Percentiles rank a stretch among this genome's conserved stretches.
phyloP scores from a whole-genome alignment of 441 rosid genomes.

The Syzygium malaccense region DNA sequence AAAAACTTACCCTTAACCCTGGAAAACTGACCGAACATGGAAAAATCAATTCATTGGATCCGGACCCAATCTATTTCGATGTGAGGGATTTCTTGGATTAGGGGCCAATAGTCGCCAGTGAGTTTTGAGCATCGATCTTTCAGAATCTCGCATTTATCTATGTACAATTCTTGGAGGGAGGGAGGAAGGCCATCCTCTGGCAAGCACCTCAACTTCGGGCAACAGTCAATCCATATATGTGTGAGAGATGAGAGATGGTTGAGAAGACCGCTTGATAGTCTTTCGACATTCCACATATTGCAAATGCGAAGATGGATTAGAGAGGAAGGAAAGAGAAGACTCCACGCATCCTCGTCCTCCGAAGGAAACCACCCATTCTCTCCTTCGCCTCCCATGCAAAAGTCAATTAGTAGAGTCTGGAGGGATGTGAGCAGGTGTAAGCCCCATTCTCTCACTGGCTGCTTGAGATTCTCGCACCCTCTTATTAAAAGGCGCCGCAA shows the following conservation, averaged over 20 bases:
- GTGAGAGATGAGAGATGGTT: not conserved
- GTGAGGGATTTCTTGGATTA: not conserved
- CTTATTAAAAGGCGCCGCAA: not conserved
- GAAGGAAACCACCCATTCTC: not conserved
- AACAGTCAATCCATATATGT: accelerated
- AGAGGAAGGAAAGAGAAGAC: not conserved
- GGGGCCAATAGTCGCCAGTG: not conserved
- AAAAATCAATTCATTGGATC: not conserved
- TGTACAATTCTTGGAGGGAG: not conserved
- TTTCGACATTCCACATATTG: not conserved
- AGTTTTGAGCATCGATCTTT: not conserved
- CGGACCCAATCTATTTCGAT: not conserved
- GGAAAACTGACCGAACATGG: not conserved
- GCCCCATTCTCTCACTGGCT: not conserved
- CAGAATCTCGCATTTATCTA: not conserved
- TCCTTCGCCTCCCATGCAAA: not conserved
- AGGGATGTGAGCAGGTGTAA: not conserved
- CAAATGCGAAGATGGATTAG: not conserved
- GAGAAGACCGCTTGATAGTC: not conserved
- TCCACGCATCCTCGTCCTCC: not conserved
- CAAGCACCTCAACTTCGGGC: not conserved
- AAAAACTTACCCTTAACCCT: not conserved
- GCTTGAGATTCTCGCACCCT: not conserved
- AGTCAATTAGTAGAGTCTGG: accelerated
- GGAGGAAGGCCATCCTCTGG: not conserved